phyloP scores from a whole-genome alignment of 768 basidiomycete species.

The Kwoniella mangroviensis region DNA sequence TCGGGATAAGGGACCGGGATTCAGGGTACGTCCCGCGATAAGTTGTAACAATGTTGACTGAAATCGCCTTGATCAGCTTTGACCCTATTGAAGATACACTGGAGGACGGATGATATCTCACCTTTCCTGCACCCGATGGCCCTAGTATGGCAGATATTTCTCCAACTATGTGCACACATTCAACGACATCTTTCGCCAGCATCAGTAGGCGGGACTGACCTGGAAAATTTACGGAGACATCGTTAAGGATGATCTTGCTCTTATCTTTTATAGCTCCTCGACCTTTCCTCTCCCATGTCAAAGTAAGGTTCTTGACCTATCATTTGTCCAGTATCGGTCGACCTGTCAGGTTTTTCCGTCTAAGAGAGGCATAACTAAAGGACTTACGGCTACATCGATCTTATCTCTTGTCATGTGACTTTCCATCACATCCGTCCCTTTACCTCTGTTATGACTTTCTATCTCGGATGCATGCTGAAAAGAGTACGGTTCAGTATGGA shows the following conservation, averaged over 20 bases:
- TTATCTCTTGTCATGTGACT: constrained; percentile 50
- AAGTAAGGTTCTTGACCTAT: constrained; percentile 35
- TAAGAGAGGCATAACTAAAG: constrained; percentile 7
- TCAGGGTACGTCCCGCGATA: constrained; percentile 54
- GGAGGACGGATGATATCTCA: background rate
- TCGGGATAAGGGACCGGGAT: constrained; percentile 52
- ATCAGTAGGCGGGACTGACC: constrained; percentile 25
- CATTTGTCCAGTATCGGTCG: background rate
- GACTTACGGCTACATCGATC: constrained; percentile 55
- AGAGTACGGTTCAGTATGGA: background rate
- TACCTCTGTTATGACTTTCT: constrained; percentile 45
- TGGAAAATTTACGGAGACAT: constrained; percentile 56
- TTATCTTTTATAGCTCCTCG: constrained; percentile 26
- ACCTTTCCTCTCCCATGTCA: constrained; percentile 38
- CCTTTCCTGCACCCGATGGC: constrained; percentile 24
- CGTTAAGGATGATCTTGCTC: constrained; percentile 55
- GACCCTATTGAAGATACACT: constrained; percentile 22
- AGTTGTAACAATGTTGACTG: constrained; percentile 59
- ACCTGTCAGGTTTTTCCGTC: constrained; percentile 13
- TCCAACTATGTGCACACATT: constrained; percentile 38
- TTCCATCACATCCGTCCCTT: constrained; percentile 44
- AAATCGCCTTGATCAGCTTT: constrained; percentile 47
- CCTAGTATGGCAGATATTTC: constrained; percentile 58
- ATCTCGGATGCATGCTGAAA: constrained; percentile 51
- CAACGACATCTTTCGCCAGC: background rate